Percentiles rank a stretch among this genome's conserved stretches.
Evolutionary conservation across 2,329 filamentous ascomycete genomes (phyloP).

Genomic region (Ophiocordyceps unilateralis): DNA sequence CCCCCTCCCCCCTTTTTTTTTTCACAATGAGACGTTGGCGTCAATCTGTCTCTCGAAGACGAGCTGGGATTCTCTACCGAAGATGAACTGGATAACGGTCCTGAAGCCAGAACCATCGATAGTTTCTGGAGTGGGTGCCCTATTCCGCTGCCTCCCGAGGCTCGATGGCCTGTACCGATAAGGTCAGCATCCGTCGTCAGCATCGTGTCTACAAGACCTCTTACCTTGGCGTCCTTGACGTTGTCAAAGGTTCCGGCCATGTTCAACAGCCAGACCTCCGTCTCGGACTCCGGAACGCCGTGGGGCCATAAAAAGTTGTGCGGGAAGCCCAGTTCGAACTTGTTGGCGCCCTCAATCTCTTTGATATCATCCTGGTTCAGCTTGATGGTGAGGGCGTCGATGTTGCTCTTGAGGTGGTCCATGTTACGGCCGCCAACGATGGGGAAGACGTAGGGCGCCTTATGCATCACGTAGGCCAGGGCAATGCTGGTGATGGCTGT

Average conservation of each 20-base stretch:
- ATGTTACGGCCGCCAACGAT: slow-evolving; percentile 54
- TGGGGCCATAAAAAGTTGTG: slow-evolving; percentile 35
- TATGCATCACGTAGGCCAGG: slow-evolving; percentile 57
- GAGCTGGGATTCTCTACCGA: too few species aligned
- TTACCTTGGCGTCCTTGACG: slow-evolving; percentile 22
- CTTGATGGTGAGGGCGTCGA: slow-evolving; percentile 45
- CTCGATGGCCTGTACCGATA: slow-evolving; percentile 19
- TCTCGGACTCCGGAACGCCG: slow-evolving; percentile 17
- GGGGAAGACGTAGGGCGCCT: slow-evolving; percentile 56
- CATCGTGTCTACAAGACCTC: background rate
- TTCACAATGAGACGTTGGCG: too few species aligned
- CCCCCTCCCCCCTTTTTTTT: too few species aligned
- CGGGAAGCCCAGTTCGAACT: slow-evolving; percentile 53
- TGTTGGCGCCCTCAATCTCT: slow-evolving; percentile 43
- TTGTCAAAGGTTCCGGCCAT: slow-evolving; percentile 35
- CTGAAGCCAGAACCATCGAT: slow-evolving; percentile 16
- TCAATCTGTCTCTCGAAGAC: too few species aligned
- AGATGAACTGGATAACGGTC: background rate
- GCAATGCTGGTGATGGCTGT: slow-evolving; percentile 33
- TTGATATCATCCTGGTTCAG: slow-evolving; percentile 45
- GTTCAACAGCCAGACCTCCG: slow-evolving; percentile 24
- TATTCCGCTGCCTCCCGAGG: slow-evolving; percentile 24
- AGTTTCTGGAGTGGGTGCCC: slow-evolving; percentile 15
- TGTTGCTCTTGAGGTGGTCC: slow-evolving; percentile 52
- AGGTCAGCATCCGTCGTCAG: background rate